These are phyloP conservation scores for Starmera dryadoides DNA, from an alignment of 805 yeast species.

Conservation along the genomic window DNA sequence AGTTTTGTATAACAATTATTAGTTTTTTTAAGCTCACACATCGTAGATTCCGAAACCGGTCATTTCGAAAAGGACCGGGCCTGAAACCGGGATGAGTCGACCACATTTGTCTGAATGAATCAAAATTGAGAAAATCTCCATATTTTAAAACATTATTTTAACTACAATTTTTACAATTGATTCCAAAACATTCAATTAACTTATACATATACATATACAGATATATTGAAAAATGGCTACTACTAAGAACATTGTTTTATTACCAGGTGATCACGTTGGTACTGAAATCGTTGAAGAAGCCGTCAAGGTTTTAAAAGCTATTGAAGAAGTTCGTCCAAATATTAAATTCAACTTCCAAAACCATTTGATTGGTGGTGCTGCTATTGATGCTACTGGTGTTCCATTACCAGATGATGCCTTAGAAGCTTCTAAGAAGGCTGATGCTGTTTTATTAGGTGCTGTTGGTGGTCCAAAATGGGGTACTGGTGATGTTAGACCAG, in stretches of 20 bases:
- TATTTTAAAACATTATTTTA: no score
- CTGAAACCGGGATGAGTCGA: no score
- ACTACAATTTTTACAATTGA: no score
- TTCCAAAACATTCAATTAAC: background rate
- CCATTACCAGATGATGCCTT: constrained; percentile 86
- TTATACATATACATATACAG: constrained; percentile 2
- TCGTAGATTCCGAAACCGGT: no score
- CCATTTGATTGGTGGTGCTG: constrained; percentile 96
- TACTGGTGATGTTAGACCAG: constrained; percentile 92
- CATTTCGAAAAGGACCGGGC: no score
- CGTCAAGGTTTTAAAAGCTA: constrained; percentile 80
- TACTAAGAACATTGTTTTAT: constrained; percentile 67
- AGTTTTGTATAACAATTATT: no score
- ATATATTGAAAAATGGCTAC: no score
- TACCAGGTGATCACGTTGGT: constrained; percentile 98
- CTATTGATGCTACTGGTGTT: constrained; percentile 92
- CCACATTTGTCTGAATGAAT: no score
- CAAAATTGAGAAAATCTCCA: no score
- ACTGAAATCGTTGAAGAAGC: constrained; percentile 87
- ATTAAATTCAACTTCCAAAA: constrained; percentile 69
- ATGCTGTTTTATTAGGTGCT: constrained; percentile 95
- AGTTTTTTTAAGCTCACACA: no score
- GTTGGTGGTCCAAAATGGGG: constrained; percentile 99
- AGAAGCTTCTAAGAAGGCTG: constrained; percentile 76
- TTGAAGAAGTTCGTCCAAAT: constrained; percentile 46